These are phyloP conservation scores for Plectranthus barbatus DNA, from an alignment of 257 asterid genomes.

Conservation along the genomic window DNA sequence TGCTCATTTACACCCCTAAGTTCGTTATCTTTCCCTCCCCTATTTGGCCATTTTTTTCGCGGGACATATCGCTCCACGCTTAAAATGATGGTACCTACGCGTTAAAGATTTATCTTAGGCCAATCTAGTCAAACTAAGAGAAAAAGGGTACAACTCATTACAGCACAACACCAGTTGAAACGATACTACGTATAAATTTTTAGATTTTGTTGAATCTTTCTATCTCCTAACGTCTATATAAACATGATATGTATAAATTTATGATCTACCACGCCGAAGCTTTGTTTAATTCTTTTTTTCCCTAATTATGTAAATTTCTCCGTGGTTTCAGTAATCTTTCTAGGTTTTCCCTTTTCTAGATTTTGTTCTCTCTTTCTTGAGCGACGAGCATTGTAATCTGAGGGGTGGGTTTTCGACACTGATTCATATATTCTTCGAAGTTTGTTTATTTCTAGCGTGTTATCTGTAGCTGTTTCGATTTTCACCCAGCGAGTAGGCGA, in stretches of 20 bases:
- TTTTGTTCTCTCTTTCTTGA: neutral
- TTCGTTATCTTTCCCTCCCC: neutral
- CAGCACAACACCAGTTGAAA: neutral
- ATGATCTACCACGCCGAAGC: neutral
- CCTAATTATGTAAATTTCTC: neutral
- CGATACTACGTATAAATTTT: conserved; percentile 4
- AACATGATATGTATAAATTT: neutral
- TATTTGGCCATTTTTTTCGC: neutral
- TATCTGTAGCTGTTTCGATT: neutral
- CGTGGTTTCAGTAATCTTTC: neutral
- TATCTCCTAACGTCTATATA: neutral
- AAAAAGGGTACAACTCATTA: conserved; percentile 7
- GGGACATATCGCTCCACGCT: neutral
- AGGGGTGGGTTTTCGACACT: neutral
- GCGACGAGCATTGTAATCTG: neutral
- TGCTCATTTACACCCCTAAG: too few relatives aligned
- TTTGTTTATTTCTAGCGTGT: neutral
- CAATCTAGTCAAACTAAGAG: neutral
- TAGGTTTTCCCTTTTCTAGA: neutral
- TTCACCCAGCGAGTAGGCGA: neutral
- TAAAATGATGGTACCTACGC: neutral
- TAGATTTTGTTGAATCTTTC: neutral
- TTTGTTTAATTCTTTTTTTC: too few relatives aligned
- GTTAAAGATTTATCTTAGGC: neutral
- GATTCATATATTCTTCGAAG: neutral